Base-by-base conservation (phyloP, 2,329 filamentous ascomycete genomes). In the Trichoderma cornu-damae region DNA sequence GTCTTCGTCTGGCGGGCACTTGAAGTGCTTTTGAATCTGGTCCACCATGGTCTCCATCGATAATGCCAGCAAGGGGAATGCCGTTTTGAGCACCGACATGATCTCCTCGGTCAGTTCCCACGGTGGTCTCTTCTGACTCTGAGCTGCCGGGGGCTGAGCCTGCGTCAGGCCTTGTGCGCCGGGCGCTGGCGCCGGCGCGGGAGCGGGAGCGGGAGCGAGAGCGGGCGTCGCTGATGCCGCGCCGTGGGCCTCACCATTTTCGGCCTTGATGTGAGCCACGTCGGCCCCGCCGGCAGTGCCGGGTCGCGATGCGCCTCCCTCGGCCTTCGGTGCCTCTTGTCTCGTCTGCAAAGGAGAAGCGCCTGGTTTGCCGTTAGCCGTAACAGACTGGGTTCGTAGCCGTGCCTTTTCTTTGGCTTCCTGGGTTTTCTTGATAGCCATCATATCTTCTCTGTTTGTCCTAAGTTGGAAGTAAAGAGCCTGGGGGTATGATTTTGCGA, bases 11-110 rank as follows among this genome's bases (percentile, higher is more conserved):
- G 93, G 93, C 12, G 93, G 93, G 67, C 94, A 97, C 75, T 99
- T 99, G 82, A 99, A 99, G 73, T 97, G 88, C 78, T 97, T 97
- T 72, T 94, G 89, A 59, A 99, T 96, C 73, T 97, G 93, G 69
- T 99, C 94, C 28, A 97, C 92, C 91, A 97, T 99, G 0, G 93
- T 96, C 75, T 99, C 94, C 94, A 99, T 97, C 0, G 93, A 96
- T 42, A 97, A 77, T 8, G 95, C 94, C 65, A 99, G 82, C 16
- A 99, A 80, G 22, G 94, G 94, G 78, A 97, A 99, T 0, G 93
- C 92, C 6, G 94, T 97, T 79, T 99, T 97, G 54, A 99, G 84
- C 28, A 91, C 89, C 32, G 91, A 89, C 81, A 96, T 91, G 60
- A 99, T 90, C 69, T 97, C 92, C 65, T 99, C 94, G 0, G 91